Evolutionary conservation across 768 basidiomycete species (phyloP), one percentile per base, ranked within the genome.

Genomic region (Kockovaella imperatae): DNA sequence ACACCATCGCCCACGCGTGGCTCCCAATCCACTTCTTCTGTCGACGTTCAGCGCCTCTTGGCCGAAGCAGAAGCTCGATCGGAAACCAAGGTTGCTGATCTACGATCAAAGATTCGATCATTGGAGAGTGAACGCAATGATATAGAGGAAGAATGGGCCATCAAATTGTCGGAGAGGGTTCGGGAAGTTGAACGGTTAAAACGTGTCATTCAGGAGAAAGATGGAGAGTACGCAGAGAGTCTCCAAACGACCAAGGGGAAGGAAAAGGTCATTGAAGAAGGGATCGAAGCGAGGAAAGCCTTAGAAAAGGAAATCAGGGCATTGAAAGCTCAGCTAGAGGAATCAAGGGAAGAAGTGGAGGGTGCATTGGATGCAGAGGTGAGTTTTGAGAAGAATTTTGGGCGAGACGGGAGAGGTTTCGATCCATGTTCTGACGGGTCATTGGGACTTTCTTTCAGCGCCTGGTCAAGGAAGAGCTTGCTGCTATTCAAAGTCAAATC

Each of bases 61-160:
- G 79, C 82, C 15, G 80, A 83, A 14, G 77, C 83, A 0, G 85
- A 87, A 69, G 75, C 76, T 24, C 84, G 82, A 71, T 84, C 86
- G 56, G 90, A 93, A 64, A 71, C 77, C 2, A 83, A 79, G 59
- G 69, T 95, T 5, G 74, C 79, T 1, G 87, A 90, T 57, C 69
- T 93, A 56, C 79, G 79, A 53, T 75, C 76, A 53, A 79, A 80
- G 45, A 70, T 95, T 21, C 62, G 74, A 4, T 73, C 74, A 7
- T 69, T 82, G 18, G 93, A 96, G 73, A 80, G 78, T 57, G 95
- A 97, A 68, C 78, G 89, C 31, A 82, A 78, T 45, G 90, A 93
- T 42, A 78, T 79, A 25, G 93, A 97, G 60, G 83, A 84, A 21
- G 84, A 87, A 53, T 93, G 90, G 87, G 85, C 84, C 63, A 77